These are phyloP conservation scores for Aspergillus viridinutans DNA, from an alignment of 2,329 filamentous ascomycete species.

Conservation along the genomic window DNA sequence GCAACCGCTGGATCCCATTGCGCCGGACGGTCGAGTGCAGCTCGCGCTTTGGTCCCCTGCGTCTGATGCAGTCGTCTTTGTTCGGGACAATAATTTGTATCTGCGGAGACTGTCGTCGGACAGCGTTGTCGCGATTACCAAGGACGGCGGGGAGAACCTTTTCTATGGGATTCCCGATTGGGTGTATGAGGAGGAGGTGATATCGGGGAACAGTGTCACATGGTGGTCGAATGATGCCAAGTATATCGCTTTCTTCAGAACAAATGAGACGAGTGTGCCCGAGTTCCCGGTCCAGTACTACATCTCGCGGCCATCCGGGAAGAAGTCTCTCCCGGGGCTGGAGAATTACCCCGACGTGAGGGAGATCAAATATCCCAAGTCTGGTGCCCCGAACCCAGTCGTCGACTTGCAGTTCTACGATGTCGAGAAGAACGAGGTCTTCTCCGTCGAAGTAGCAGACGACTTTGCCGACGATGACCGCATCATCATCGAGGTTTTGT, in stretches of 20 bases:
- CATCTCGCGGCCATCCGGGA: constrained; percentile 76
- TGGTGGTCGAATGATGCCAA: constrained; percentile 95
- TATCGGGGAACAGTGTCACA: constrained; percentile 72
- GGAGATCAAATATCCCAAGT: constrained; percentile 95
- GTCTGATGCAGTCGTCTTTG: constrained; percentile 85
- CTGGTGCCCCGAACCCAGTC: constrained; percentile 86
- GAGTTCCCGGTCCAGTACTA: constrained; percentile 94
- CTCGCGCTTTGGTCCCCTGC: constrained; percentile 85
- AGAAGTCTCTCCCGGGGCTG: constrained; percentile 62
- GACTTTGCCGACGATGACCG: constrained; percentile 78
- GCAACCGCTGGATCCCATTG: constrained; percentile 69
- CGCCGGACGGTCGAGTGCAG: constrained; percentile 66
- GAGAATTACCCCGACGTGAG: constrained; percentile 88
- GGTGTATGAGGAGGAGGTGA: constrained; percentile 90
- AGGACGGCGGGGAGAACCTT: constrained; percentile 78
- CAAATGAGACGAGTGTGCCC: constrained; percentile 87
- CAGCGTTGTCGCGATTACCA: constrained; percentile 68
- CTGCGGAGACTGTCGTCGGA: constrained; percentile 63
- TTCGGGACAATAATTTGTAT: constrained; percentile 84
- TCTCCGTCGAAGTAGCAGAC: constrained; percentile 70
- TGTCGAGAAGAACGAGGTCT: constrained; percentile 68
- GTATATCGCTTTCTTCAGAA: constrained; percentile 85
- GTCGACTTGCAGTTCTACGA: constrained; percentile 90
- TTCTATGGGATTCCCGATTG: constrained; percentile 98
- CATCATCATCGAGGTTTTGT: constrained; percentile 88